A percentile compares a stretch with the other conserved stretches of the same genome.
phyloP scores from a whole-genome alignment of 306 rosid species.

The Cucurbita moschata region DNA sequence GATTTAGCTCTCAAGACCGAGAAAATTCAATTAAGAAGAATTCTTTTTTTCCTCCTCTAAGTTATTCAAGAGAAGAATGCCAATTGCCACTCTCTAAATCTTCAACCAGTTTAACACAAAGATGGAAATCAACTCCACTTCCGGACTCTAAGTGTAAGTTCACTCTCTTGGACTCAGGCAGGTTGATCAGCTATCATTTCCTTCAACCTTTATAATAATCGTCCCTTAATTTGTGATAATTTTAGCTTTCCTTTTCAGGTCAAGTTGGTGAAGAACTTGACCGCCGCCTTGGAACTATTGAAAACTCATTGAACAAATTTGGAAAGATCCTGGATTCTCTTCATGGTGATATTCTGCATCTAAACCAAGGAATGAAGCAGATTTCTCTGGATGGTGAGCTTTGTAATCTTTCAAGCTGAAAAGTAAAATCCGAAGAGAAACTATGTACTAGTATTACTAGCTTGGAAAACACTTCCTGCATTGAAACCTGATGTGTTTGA shows the following conservation, averaged over 20 bases:
- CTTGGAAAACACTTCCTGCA: neutral
- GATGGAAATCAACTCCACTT: constrained; percentile 54
- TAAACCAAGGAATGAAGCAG: constrained; percentile 76
- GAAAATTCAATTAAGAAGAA: constrained; percentile 53
- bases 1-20: constrained; percentile 69
- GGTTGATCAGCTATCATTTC: too few species aligned
- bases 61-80: constrained; percentile 61
- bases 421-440: constrained; percentile 11
- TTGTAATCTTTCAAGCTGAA: constrained; percentile 13
- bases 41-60: constrained; percentile 38
- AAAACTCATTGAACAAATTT: constrained; percentile 69
- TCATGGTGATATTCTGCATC: constrained; percentile 73
- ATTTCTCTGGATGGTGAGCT: constrained; percentile 59
- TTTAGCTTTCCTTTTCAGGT: constrained; percentile 32
- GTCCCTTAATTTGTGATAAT: constrained; percentile 5
- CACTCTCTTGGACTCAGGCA: constrained; percentile 2
- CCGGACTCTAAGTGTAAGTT: constrained; percentile 53
- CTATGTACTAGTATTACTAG: neutral
- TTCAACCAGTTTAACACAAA: constrained; percentile 47
- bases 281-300: constrained; percentile 67
- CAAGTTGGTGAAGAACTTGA: constrained; percentile 74
- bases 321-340: constrained; percentile 89
- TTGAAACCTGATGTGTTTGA: neutral
- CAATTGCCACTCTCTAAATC: constrained; percentile 56
- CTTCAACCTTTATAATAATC: neutral